Evolutionary conservation across 768 basidiomycete genomes (phyloP), one percentile per base, ranked within the genome.

Genomic region (Galerina sulciceps): DNA sequence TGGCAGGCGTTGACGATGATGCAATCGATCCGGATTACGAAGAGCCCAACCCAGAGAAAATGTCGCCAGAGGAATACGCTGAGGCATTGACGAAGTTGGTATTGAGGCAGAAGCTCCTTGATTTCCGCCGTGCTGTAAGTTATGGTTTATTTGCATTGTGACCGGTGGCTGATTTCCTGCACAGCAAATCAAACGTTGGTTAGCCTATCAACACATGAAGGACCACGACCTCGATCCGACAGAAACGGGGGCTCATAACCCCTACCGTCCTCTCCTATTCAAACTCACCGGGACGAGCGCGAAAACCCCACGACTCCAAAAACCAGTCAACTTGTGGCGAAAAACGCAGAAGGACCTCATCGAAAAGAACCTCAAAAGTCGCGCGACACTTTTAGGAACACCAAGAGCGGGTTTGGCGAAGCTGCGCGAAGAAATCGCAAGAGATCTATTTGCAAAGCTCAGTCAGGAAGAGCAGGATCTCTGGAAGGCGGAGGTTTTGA

Each of bases 151-250:
- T 42, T n/a, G 13, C 2, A 18, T 23, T 1, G n/a, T 34, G 20
- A 3, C 26, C 9, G 5, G 1, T 2, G 8, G 6, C 18, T 43
- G 17, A 44, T 55, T 36, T n/a, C 34, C 55, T 44, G n/a, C 20
- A 57, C 26, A 65, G 60, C 54, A 65, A 57, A 62, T 65, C 11
- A 53, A 62, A 20, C 17, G 66, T 9, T 63, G 63, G 63, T 18
- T 67, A 9, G 42, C 49, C 8, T 66, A 66, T 43, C 65, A 64
- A 31, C 55, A 64, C 47, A 59, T 53, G 46, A 64, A 64, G 18
- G 61, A 60, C 17, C 37, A 49, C 31, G 35, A 44, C 34, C 6
- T 45, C 40, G 46, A 53, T 20, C 20, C 53, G 10, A 40, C 26
- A n/a, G 56, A 56, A 3, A 3, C 53, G 15, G 53, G 42, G 5